A percentile compares a stretch with the other conserved stretches of the same genome.
Evolutionary conservation across 2,329 filamentous ascomycete genomes (phyloP).

Genomic region (Clarireedia hainanense): DNA sequence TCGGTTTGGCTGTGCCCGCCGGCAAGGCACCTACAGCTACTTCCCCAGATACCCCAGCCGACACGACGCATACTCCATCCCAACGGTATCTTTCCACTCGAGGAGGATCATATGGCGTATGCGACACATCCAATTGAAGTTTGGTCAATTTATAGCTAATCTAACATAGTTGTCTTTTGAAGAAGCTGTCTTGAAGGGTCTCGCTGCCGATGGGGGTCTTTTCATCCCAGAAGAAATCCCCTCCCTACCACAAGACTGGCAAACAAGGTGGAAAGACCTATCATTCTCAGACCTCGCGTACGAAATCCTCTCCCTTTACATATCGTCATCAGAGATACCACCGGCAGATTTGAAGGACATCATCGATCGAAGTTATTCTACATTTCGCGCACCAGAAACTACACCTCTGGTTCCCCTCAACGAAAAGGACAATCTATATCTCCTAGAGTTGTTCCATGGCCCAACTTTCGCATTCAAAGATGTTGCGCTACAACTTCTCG

Average conservation of each 20-base stretch:
- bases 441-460: conserved; percentile 93
- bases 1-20: conserved; percentile 19
- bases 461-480: conserved; percentile 96
- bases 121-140: conserved; percentile 19
- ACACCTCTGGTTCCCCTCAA: conserved; percentile 76
- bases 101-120: conserved; percentile 54
- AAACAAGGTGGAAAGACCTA: conserved; percentile 65
- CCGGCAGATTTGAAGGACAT: conserved; percentile 71
- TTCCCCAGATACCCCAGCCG: conserved; percentile 13
- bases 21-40: conserved; percentile 12
- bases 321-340: conserved; percentile 77
- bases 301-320: conserved; percentile 80
- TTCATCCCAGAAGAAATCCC: conserved; percentile 85
- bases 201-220: conserved; percentile 78
- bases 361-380: conserved; percentile 77
- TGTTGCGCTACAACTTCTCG: conserved; percentile 84
- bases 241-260: conserved; percentile 51
- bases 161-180: conserved; percentile 71
- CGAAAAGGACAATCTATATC: conserved; percentile 61
- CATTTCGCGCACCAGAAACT: conserved; percentile 72
- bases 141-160: conserved; percentile 13
- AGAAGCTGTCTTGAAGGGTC: conserved; percentile 80
- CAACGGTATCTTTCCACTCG: conserved; percentile 56
- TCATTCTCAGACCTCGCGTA: conserved; percentile 77
- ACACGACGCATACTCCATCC: conserved; percentile 37